Evolutionary conservation across 2,329 filamentous ascomycete genomes (phyloP), one percentile per base, ranked within the genome.

Genomic region (Sporothrix mexicana): DNA sequence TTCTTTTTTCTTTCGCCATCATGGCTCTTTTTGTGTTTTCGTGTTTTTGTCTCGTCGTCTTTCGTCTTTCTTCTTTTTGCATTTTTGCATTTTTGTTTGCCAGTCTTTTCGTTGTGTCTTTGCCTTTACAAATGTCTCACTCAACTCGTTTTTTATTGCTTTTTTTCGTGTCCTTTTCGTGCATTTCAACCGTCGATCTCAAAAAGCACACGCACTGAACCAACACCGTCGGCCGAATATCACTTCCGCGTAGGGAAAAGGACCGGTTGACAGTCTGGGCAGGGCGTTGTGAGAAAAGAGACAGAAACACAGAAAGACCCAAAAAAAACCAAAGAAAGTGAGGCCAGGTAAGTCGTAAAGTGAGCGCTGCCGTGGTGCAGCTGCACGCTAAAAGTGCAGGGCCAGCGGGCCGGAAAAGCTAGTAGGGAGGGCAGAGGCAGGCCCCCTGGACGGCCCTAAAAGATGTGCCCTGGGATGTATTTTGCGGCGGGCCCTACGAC

Each of bases 191-290:
- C 47, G 30, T 17, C 61, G 41, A 47, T 66, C 61, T 20, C 10
- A 45, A 12, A 45, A 23, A 20, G n/a, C 6, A 36, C 61, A 66
- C 20, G 41, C 20, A 23, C 61, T 15, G 30, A 36, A 36, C 30
- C 30, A 36, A 36, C 30, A 36, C 30, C 61, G 61, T 47, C 41
- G 61, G 61, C 41, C 41, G 61, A 25, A 47, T 64, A 64, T 64
- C 61, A 12, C 45, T 64, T 64, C 61, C 20, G 10, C 3, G 10
- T 66, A 2, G 4, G 41, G 61, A 47, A 66, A 66, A 66, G 41
- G 41, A 3, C 61, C 41, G 61, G 61, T 66, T 36, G 61, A 66
- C 61, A 64, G 41, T 41, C 25, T 17, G 8, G 12, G 55, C 47
- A 59, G 55, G 55, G 55, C 12, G 55, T 23, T 15, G 55, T 57